A percentile compares a stretch with the other conserved stretches of the same genome.
Conservation (phyloP, 2,329 filamentous ascomycete genomes). For the Penicillium nordicum region DNA sequence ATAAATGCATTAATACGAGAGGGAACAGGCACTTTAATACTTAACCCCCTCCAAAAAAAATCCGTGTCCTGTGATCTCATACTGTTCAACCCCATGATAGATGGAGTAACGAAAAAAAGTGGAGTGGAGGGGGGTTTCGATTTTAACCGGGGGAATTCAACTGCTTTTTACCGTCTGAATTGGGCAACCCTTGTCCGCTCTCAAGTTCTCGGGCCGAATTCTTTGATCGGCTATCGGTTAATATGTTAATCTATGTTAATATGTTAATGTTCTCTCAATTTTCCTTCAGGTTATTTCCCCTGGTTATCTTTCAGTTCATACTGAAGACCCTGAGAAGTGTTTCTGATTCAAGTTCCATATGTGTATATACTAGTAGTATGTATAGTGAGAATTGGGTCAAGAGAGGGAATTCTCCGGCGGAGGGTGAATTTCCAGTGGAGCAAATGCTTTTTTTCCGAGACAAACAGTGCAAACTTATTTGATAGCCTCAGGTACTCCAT, state of each 20-base stretch:
- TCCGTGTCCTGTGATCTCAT: constrained; percentile 2
- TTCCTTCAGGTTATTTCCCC: not conserved
- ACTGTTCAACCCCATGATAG: constrained; percentile 6
- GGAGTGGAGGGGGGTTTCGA: constrained; percentile 18
- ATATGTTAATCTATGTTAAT: not conserved
- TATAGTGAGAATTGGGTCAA: not conserved
- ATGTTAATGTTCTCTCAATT: not conserved
- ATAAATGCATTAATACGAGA: constrained; percentile 12
- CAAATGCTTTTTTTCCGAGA: not conserved
- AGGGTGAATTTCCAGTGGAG: constrained; percentile 1
- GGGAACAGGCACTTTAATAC: constrained; percentile 12
- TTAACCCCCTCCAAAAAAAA: not conserved
- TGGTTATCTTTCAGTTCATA: not conserved
- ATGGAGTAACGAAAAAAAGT: constrained; percentile 16
- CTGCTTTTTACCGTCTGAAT: constrained; percentile 7
- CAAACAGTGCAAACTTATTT: not conserved
- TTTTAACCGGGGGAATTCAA: constrained; percentile 22
- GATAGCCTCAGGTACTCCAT: not conserved
- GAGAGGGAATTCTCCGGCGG: constrained; percentile 4
- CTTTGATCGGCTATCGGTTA: constrained; percentile 20
- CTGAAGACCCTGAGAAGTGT: not conserved
- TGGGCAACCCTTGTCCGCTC: constrained; percentile 7
- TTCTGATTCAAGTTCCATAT: not conserved
- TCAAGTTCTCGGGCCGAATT: constrained; percentile 16
- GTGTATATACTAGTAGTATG: not conserved